Percentiles rank a stretch among this genome's conserved stretches.
These are phyloP conservation scores for Russula foetens DNA, from an alignment of 768 basidiomycete genomes.

Conservation along the genomic window DNA sequence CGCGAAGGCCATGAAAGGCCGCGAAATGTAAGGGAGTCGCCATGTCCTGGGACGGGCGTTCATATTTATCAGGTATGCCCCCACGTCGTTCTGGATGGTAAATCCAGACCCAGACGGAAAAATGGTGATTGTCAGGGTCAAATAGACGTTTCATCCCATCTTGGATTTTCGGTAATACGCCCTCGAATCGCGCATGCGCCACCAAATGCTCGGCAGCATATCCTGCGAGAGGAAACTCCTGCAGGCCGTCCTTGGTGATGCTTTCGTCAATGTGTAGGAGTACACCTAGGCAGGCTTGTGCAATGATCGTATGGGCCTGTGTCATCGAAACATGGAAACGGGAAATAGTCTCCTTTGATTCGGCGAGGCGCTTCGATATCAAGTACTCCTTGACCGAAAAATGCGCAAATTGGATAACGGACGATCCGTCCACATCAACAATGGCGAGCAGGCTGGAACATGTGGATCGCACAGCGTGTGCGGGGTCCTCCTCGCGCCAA, in stretches of 20 bases:
- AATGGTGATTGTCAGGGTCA: neutral
- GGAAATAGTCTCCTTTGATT: neutral
- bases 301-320: neutral
- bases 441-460: conserved; percentile 1
- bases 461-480: neutral
- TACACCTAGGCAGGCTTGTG: neutral
- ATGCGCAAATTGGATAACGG: conserved; percentile 4
- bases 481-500: conserved; percentile 1
- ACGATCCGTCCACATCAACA: neutral
- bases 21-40: neutral
- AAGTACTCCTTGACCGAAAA: conserved; percentile 8
- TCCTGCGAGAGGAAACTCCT: neutral
- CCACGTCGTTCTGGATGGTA: neutral
- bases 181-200: neutral
- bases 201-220: conserved; percentile 5
- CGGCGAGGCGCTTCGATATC: neutral
- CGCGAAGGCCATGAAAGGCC: neutral
- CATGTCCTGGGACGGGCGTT: neutral
- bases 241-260: neutral
- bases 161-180: neutral
- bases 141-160: neutral
- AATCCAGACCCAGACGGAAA: neutral
- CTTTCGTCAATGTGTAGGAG: neutral
- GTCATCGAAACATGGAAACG: neutral
- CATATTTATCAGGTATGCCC: too few relatives aligned